Percentiles rank a stretch among this genome's conserved stretches.
Conservation (phyloP, 83 land plant genomes). For the Picea abies region DNA sequence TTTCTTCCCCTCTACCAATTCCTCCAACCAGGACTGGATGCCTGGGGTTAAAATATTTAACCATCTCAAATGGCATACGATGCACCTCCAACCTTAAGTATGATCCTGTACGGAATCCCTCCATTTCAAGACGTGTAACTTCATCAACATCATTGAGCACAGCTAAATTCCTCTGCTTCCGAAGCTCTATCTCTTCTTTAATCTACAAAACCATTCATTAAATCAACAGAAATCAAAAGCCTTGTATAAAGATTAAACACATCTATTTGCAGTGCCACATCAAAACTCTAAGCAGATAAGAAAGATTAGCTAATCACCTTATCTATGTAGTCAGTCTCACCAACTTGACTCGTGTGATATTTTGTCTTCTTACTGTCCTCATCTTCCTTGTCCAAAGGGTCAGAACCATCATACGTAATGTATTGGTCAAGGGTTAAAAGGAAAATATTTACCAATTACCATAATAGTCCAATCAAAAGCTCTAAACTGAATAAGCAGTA, state of each 20-base stretch:
- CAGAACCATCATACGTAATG: slow-evolving; percentile 72
- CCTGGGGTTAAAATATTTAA: slow-evolving; percentile 90
- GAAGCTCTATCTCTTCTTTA: slow-evolving; percentile 90
- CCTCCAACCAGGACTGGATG: slow-evolving; percentile 97
- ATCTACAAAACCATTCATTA: slow-evolving; percentile 47
- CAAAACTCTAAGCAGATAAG: not conserved
- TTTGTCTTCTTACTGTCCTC: slow-evolving; percentile 33
- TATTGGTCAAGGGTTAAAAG: slow-evolving; percentile 13
- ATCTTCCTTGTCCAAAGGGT: slow-evolving; percentile 48
- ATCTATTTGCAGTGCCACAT: not conserved
- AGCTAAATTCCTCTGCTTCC: slow-evolving; percentile 80
- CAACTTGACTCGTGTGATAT: slow-evolving; percentile 28
- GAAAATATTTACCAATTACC: not conserved
- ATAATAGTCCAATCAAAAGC: not conserved
- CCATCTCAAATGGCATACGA: slow-evolving; percentile 96
- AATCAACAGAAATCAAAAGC: slow-evolving; percentile 5
- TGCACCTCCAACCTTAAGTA: slow-evolving; percentile 88
- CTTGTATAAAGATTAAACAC: too few relatives aligned
- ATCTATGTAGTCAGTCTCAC: slow-evolving; percentile 67
- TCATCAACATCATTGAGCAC: slow-evolving; percentile 94
- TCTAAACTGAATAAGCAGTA: not conserved
- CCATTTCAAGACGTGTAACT: slow-evolving; percentile 73
- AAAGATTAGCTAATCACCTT: slow-evolving; percentile 50
- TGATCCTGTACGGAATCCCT: slow-evolving; percentile 86
- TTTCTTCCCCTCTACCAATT: slow-evolving; percentile 82